Evolutionary conservation across 768 basidiomycete genomes (phyloP), one percentile per base, ranked within the genome.

Genomic region (Tephrocybe rancida): DNA sequence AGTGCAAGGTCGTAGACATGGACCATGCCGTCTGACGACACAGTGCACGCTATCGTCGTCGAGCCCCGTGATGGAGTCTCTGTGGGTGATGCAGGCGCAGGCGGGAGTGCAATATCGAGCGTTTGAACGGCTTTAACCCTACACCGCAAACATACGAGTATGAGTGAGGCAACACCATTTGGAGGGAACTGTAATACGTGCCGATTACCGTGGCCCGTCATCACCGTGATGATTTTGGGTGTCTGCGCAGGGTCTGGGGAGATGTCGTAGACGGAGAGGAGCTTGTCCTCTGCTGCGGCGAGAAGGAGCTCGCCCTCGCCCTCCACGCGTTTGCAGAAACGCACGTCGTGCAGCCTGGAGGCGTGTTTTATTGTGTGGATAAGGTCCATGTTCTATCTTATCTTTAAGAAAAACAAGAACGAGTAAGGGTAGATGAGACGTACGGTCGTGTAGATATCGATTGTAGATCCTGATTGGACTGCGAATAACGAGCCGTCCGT

Each of bases 1-100:
- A 68, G 62, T 1, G 79, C 77, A 51, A 93, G 71, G 66, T 95
- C 87, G 67, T 87, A 94, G 18, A 95, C 64, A 57, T 85, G 82
- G 51, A 95, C 81, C 54, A 84, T 83, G 6, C 97, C 97, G 54
- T 98, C 97, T 0, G 96, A 97, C 0, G 95, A 98, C 14, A 84
- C 85, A 2, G 93, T 90, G 58, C 85, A 82, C 3, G 84, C 80
- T 21, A 90, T 72, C 0, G 84, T 90, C 9, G 86, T 90, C 7
- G 77, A 75, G 39, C 58, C 60, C 27, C 67, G 64, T 16, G 47
- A 58, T 18, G 67, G n/a, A 5, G 29, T 5, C 19, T n/a, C 5
- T 27, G n/a, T 10, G 4, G n/a, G 19, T 19, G 22, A 22, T 14
- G 65, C 61, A 3, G 46, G n/a, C 9, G 61, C 58, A 4, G 66